A percentile compares a stretch with the other conserved stretches of the same genome.
phyloP scores from a whole-genome alignment of 257 asterid species.

The Paraleonurus japonicus region DNA sequence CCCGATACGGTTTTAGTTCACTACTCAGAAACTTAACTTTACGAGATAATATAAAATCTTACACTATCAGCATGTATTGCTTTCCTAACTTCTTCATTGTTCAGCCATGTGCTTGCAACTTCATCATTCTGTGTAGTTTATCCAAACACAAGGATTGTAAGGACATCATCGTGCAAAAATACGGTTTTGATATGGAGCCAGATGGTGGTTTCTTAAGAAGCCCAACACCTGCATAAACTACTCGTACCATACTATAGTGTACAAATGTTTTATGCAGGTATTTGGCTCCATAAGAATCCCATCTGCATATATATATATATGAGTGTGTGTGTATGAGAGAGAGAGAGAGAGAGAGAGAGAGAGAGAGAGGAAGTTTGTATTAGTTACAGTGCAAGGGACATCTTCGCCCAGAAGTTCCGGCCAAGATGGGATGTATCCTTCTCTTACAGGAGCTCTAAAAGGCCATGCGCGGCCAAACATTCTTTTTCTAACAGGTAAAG shows the following conservation, averaged over 20 bases:
- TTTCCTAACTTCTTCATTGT: constrained; percentile 69
- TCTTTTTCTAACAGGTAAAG: constrained; percentile 72
- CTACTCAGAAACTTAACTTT: constrained; percentile 6
- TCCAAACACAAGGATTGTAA: neutral
- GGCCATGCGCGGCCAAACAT: constrained; percentile 99
- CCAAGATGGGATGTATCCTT: constrained; percentile 86
- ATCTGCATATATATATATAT: too few species aligned
- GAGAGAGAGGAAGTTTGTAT: neutral
- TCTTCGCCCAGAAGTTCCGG: constrained; percentile 57
- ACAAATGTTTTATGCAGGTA: too few species aligned
- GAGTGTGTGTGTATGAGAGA: too few species aligned
- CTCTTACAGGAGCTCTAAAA: constrained; percentile 79
- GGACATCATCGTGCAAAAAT: neutral
- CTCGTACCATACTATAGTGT: too few species aligned
- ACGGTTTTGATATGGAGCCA: too few species aligned
- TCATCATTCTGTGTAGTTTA: constrained; percentile 59
- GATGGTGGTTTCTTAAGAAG: too few species aligned
- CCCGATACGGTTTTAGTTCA: constrained; percentile 4
- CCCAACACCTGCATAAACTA: too few species aligned
- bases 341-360: too few species aligned
- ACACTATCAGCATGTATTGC: constrained; percentile 87
- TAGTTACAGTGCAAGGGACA: constrained; percentile 84
- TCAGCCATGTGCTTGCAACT: constrained; percentile 84
- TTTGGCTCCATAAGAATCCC: too few species aligned
- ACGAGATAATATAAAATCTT: constrained; percentile 35